phyloP scores from a whole-genome alignment of 768 basidiomycete species.

The Gyrodon lividus region DNA sequence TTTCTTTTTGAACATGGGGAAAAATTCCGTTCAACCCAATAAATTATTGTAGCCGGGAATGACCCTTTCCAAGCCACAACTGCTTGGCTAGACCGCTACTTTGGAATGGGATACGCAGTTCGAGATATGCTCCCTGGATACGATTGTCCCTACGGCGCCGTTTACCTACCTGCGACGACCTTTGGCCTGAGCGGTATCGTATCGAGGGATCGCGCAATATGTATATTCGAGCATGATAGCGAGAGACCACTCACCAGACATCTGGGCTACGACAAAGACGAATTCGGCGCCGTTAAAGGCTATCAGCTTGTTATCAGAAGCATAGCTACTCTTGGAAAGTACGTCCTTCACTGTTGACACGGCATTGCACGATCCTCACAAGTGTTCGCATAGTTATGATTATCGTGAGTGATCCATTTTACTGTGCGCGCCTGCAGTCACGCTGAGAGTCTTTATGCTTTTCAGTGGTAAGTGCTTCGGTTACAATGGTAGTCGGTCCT shows the following conservation, averaged over 20 bases:
- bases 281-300: conserved; percentile 61
- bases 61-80: conserved; percentile 62
- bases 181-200: conserved; percentile 45
- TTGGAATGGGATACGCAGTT: conserved; percentile 59
- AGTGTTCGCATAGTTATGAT: conserved; percentile 46
- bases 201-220: conserved; percentile 53
- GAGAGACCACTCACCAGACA: conserved; percentile 59
- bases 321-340: conserved; percentile 65
- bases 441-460: neutral
- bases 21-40: neutral
- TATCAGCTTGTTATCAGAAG: conserved; percentile 57
- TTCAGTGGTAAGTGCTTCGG: conserved; percentile 30
- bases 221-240: conserved; percentile 62
- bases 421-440: neutral
- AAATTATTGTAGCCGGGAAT: conserved; percentile 43
- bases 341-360: conserved; percentile 24
- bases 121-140: conserved; percentile 65
- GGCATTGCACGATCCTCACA: neutral
- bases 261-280: conserved; percentile 49
- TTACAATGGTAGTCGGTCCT: neutral
- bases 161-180: conserved; percentile 58
- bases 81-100: conserved; percentile 62
- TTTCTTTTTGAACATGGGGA: neutral
- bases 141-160: conserved; percentile 63
- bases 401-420: conserved; percentile 40